Base-by-base conservation (phyloP, 2,329 filamentous ascomycete species). In the Emmonsia crescens region DNA sequence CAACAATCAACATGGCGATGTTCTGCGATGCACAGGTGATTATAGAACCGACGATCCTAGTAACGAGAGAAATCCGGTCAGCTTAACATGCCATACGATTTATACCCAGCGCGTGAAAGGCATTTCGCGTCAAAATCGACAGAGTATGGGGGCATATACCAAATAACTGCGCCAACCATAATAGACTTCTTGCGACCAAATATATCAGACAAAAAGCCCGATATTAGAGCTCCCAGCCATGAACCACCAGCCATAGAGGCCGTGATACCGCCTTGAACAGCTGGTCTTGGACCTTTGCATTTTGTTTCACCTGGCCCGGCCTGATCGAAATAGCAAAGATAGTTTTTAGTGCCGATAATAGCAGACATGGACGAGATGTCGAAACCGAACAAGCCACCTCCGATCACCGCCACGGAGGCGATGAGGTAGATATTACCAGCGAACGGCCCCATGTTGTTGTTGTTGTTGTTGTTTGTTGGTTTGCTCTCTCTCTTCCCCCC, bases 291-390 rank as follows among this genome's bases (percentile, higher is more conserved):
- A 40, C 83, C 83, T 64, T 69, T 70, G 69, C 81, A 83, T 12
- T 69, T 48, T 8, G 3, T 24, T 16, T 71, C 67, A 5, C 72
- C 70, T 48, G 68, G 71, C 1, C 65, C 68, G 1, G 78, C 72
- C 68, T 89, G 82, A 67, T 84, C 78, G 75, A 91, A 91, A 73
- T 89, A 91, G 68, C 83, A 84, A 67, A 84, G 85, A 72, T 91
- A 91, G 55, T 85, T 82, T 61, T 84, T 74, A 0, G 85, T 88
- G 36, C 84, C 85, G 44, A 91, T 78, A 63, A 85, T 83, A 54
- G 83, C 84, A 44, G 83, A 85, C 87, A 91, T 89, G 51, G 85
- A 88, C 61, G 82, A 84, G 68, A 91, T 89, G 75, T 91, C 89
- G 71, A 91, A 91, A 67, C 89, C 89, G 69, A 91, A 91, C 31